Base-by-base conservation (phyloP, 73 alveolate species). In the Halteria grandinella region DNA sequence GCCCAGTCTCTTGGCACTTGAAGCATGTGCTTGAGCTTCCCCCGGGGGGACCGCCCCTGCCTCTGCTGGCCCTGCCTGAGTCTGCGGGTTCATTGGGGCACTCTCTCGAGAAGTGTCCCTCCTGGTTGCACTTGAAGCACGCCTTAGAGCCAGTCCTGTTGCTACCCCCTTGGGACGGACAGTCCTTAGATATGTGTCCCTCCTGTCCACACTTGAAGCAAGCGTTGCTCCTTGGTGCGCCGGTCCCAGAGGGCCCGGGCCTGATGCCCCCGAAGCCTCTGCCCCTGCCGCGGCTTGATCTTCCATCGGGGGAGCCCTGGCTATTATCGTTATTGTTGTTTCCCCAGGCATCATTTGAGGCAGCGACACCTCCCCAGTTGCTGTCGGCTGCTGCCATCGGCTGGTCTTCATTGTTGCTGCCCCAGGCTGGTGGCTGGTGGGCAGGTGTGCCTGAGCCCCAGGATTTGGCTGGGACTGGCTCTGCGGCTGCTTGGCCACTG, bases 201-300 rank as follows among this genome's bases (percentile, higher is more conserved):
- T 63, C 79, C 48, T 63, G 47, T 12, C 45, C 45, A 24, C 79
- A 63, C 41, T 63, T 63, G 79, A 41, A 63, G 45, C 79, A 63
- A 11, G 79, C 59, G 36, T 44, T 63, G 4, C 43, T 32, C 50
- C 63, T 33, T 24, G 57, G 25, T 10, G 49, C 47, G 17, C 45
- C 48, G 3, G 23, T 43, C 6, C 69, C 18, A 41, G n/a, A 14
- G 7, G 17, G 32, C 7, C 4, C 60, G 10, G n/a, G n/a, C 23
- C 66, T 29, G 31, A 4, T 10, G 21, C 53, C 53, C 14, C 24
- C 36, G n/a, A n/a, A 39, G 50, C 15, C 18, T 39, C 18, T 11
- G 10, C 18, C 18, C 15, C 50, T 39, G 10, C 50, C 10, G 10
- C 15, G 10, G 10, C 10, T 39, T 39, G 50, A 39, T 10, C 10